Evolutionary conservation across 73 alveolate genomes (phyloP).

Genomic region (Symbiodinium pilosum): DNA sequence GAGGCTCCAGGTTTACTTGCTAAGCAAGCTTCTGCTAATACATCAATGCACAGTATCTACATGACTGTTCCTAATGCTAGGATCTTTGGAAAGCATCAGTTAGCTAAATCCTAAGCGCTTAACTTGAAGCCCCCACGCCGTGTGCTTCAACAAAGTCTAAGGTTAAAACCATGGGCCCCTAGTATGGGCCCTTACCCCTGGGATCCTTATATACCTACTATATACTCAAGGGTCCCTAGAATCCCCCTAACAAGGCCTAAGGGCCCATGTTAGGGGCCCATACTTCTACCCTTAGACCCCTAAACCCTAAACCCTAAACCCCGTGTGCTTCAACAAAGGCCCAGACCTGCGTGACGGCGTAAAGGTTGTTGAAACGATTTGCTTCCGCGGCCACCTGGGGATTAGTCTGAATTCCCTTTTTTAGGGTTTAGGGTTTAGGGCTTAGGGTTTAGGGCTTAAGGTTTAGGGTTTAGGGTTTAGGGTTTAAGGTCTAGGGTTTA

Average conservation of each 20-base stretch:
- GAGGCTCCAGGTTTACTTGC: no score
- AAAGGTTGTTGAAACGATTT: conserved; percentile 24
- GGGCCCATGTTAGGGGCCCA: no score
- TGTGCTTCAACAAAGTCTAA: no score
- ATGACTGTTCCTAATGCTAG: no score
- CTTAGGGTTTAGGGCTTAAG: not conserved
- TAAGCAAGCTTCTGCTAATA: no score
- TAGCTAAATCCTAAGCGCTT: not conserved
- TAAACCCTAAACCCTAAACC: not conserved
- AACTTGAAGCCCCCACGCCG: not conserved
- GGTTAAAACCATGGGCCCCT: no score
- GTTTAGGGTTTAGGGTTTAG: not conserved
- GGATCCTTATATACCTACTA: no score
- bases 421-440: not conserved
- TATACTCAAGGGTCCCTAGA: no score
- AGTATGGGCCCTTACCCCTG: no score
- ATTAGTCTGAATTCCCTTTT: not conserved
- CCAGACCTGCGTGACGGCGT: conserved; percentile 23
- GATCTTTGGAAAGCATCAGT: no score
- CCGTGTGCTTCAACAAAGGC: not conserved
- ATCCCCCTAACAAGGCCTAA: no score
- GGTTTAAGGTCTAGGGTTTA: not conserved
- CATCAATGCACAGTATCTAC: no score
- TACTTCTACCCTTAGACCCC: not conserved
- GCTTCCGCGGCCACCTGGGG: conserved; percentile 47